These are phyloP conservation scores for Rhizophora mangle DNA, from an alignment of 345 rosid species.

Conservation along the genomic window DNA sequence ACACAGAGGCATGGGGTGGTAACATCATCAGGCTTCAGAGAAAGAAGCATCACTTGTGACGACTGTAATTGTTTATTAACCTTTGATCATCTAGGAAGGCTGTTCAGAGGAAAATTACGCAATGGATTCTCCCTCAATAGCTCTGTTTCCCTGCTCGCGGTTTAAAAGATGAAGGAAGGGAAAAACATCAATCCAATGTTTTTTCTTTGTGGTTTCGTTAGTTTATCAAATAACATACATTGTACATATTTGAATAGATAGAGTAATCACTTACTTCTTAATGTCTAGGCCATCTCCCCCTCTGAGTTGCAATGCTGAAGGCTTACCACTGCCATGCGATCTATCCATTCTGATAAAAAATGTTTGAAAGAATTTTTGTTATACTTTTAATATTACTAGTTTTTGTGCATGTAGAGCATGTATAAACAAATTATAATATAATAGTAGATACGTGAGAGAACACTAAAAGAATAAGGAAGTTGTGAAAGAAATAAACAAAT, in stretches of 20 bases:
- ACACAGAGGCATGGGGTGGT: too few species aligned
- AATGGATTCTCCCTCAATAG: conserved; percentile 74
- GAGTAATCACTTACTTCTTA: conserved; percentile 36
- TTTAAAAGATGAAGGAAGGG: neutral
- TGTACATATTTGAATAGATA: neutral
- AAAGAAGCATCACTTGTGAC: conserved; percentile 31
- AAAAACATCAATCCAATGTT: neutral
- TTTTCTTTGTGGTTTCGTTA: neutral
- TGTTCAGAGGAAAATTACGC: conserved; percentile 67
- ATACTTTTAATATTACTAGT: neutral
- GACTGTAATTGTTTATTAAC: neutral
- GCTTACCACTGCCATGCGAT: conserved; percentile 20
- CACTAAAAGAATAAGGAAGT: too few species aligned
- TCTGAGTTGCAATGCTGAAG: conserved; percentile 38
- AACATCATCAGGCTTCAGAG: conserved; percentile 35
- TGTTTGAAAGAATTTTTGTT: neutral
- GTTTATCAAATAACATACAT: too few species aligned
- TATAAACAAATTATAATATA: too few species aligned
- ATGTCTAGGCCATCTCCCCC: conserved; percentile 38
- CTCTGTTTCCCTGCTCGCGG: conserved; percentile 60
- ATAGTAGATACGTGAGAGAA: too few species aligned
- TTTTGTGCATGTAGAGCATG: neutral
- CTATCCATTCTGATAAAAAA: conserved; percentile 22
- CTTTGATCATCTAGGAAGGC: conserved; percentile 60
- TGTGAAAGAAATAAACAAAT: neutral